Percentiles rank a stretch among this genome's conserved stretches.
Evolutionary conservation across 345 rosid species (phyloP).

Genomic region (Sisymbrium irio): DNA sequence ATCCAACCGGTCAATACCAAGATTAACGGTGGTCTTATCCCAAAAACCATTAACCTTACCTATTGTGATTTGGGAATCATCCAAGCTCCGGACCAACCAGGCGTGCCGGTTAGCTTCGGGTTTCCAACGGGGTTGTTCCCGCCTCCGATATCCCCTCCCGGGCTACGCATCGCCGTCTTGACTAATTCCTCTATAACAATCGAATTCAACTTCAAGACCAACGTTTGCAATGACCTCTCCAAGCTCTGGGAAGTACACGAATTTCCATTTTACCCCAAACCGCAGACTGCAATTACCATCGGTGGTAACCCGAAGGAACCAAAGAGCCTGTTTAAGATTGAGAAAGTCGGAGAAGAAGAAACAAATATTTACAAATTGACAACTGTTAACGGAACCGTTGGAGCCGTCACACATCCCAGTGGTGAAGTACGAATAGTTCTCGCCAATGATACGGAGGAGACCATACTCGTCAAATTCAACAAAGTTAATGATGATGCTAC

Average conservation of each 20-base stretch:
- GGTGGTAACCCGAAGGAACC: neutral
- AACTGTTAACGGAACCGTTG: neutral
- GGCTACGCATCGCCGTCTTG: too few species aligned
- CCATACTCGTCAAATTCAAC: neutral
- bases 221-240: conserved; percentile 7
- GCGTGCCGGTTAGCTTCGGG: too few species aligned
- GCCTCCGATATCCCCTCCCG: too few species aligned
- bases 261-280: neutral
- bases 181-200: too few species aligned
- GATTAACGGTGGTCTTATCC: too few species aligned
- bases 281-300: neutral
- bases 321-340: neutral
- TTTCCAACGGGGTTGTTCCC: too few species aligned
- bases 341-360: neutral
- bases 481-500: neutral
- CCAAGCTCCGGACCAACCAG: too few species aligned
- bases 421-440: neutral
- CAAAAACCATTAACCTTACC: too few species aligned
- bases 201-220: neutral
- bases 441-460: neutral
- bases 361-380: conserved; percentile 16
- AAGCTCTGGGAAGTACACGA: conserved; percentile 6
- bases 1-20: too few species aligned
- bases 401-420: neutral
- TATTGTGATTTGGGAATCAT: too few species aligned